Evolutionary conservation across 2,329 filamentous ascomycete genomes (phyloP), one percentile per base, ranked within the genome.

Genomic region (Fusarium sp.): DNA sequence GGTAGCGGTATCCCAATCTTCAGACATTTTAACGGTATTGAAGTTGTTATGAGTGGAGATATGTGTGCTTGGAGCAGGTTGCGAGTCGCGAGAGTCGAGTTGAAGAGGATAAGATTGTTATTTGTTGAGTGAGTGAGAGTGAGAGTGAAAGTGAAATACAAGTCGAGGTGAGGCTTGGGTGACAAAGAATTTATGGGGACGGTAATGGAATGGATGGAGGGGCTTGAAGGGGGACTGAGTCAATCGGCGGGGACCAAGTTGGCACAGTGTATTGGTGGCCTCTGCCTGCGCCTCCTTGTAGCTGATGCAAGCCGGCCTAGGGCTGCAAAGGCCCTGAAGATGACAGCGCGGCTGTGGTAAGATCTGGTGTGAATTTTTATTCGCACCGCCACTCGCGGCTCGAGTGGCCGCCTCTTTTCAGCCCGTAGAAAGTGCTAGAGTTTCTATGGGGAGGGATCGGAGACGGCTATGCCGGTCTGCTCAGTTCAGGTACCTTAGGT

Each of bases 1-100:
- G 80, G 93, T 96, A 70, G 90, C 87, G 69, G 80, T 78, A 71
- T 97, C 90, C 93, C 94, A 98, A 73, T 96, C 92, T 49, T 75
- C 77, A 70, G 79, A 77, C 85, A 90, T 87, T 48, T 72, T 70
- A 49, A 49, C 47, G 51, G 23, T 61, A 52, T 25, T 88, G 86
- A 39, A 69, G 78, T 69, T 73, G 19, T 52, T 57, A 65, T 68
- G 56, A 36, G 45, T 37, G 33, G 49, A 39, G 41, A 23, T 31
- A 32, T 36, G 48, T 47, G 46, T 47, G 48, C 53, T 17, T 14
- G 8, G 15, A 43, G 52, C 14, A 37, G 17, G 32, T 29, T 38
- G 27, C 19, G 41, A 13, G 32, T 45, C 17, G 41, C 25, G 9
- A 17, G 36, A 33, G 31, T 21, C 5, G 27, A 44, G 47, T 36